These are phyloP conservation scores for Oenanthe sinensis DNA, from an alignment of 129 eudicot species.

Conservation along the genomic window DNA sequence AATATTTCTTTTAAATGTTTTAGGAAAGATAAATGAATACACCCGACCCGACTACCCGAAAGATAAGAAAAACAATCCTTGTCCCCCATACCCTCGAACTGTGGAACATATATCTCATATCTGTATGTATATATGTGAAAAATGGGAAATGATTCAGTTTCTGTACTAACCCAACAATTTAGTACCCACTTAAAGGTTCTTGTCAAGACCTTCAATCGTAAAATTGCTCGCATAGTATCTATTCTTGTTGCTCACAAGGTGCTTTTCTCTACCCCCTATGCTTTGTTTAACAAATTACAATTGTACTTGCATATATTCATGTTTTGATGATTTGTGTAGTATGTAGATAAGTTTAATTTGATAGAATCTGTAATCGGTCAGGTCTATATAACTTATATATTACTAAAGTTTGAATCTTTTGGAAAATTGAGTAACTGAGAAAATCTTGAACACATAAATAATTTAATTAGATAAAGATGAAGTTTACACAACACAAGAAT, in stretches of 20 bases:
- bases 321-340: neutral
- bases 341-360: neutral
- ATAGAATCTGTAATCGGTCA: neutral
- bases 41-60: no score
- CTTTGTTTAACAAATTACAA: neutral
- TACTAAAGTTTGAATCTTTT: neutral
- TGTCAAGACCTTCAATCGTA: neutral
- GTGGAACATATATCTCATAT: no score
- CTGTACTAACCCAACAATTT: neutral
- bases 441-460: neutral
- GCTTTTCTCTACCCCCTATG: neutral
- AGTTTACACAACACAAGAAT: neutral
- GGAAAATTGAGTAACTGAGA: neutral
- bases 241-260: conserved; percentile 15
- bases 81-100: neutral
- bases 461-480: neutral
- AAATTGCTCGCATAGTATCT: neutral
- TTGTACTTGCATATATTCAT: neutral
- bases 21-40: no score
- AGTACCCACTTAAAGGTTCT: conserved; percentile 1
- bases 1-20: no score
- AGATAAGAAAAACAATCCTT: no score
- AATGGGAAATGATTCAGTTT: conserved; percentile 3
- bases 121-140: neutral
- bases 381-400: neutral